Conservation (phyloP, 176 grass and related monocot species). For the Melocanna baccifera region DNA sequence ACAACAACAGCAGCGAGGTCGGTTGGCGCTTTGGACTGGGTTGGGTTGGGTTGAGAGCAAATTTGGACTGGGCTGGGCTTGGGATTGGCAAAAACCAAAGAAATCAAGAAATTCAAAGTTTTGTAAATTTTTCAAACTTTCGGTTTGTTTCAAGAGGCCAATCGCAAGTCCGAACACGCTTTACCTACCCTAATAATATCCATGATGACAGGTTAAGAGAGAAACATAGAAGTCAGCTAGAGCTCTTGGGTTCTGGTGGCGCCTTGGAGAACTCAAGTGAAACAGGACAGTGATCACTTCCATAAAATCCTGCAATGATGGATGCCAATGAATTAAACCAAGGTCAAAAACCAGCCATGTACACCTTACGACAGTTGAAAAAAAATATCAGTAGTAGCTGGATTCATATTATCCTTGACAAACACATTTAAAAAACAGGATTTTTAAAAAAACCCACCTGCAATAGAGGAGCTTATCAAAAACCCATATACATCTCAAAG, state of each 20-base stretch:
- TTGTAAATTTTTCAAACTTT: too few species aligned
- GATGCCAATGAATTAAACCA: background rate
- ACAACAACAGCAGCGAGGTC: too few species aligned
- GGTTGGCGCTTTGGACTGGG: too few species aligned
- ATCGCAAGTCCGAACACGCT: background rate
- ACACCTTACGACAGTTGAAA: background rate
- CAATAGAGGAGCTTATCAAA: too few species aligned
- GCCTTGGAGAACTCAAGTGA: conserved; percentile 33
- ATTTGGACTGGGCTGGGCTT: too few species aligned
- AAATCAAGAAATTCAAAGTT: too few species aligned
- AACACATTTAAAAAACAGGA: background rate
- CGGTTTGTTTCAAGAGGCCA: too few species aligned
- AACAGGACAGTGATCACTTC: conserved; percentile 55
- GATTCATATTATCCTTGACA: background rate
- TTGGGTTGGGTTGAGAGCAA: too few species aligned
- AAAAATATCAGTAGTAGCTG: background rate
- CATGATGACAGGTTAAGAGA: background rate
- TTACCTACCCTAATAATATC: conserved; percentile 10
- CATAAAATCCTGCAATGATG: conserved; percentile 47
- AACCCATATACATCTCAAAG: too few species aligned
- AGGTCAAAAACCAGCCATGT: background rate
- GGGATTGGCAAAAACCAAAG: too few species aligned
- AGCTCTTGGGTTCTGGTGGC: background rate
- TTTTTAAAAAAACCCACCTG: too few species aligned
- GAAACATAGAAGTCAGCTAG: conserved; percentile 9